phyloP scores from a whole-genome alignment of 345 rosid genomes.

The Crucihimalaya himalaica region DNA sequence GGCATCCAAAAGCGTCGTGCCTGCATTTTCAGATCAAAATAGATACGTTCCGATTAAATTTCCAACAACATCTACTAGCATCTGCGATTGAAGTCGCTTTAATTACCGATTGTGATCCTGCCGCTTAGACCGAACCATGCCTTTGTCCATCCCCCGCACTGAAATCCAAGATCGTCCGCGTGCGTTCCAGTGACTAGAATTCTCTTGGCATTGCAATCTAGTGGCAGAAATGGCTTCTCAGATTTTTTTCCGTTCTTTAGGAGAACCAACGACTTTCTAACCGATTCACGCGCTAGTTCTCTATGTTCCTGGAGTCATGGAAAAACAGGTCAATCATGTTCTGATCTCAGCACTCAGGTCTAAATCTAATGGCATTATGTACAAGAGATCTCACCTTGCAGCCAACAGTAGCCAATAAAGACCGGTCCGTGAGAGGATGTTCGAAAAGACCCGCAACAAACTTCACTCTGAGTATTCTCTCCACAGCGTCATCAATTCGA shows the following conservation, averaged over 20 bases:
- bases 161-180: slow-evolving; percentile 77
- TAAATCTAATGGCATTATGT: neutral
- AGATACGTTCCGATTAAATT: neutral
- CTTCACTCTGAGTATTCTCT: slow-evolving; percentile 84
- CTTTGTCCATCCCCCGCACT: slow-evolving; percentile 86
- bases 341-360: neutral
- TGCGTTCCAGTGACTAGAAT: slow-evolving; percentile 74
- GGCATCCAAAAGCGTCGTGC: slow-evolving; percentile 80
- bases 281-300: slow-evolving; percentile 72
- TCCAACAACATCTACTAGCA: neutral
- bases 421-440: slow-evolving; percentile 67
- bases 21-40: slow-evolving; percentile 36
- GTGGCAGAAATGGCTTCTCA: slow-evolving; percentile 57
- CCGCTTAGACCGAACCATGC: slow-evolving; percentile 66
- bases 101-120: slow-evolving; percentile 66
- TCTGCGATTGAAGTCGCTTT: neutral
- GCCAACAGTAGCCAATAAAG: slow-evolving; percentile 66
- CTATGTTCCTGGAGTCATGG: slow-evolving; percentile 49
- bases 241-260: slow-evolving; percentile 69
- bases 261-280: slow-evolving; percentile 75
- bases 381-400: slow-evolving; percentile 58
- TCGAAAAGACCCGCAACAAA: slow-evolving; percentile 78
- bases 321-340: neutral
- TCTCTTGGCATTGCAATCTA: slow-evolving; percentile 57
- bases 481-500: slow-evolving; percentile 81